Evolutionary conservation across 768 basidiomycete genomes (phyloP), one percentile per base, ranked within the genome.

Genomic region (Russula sp.): DNA sequence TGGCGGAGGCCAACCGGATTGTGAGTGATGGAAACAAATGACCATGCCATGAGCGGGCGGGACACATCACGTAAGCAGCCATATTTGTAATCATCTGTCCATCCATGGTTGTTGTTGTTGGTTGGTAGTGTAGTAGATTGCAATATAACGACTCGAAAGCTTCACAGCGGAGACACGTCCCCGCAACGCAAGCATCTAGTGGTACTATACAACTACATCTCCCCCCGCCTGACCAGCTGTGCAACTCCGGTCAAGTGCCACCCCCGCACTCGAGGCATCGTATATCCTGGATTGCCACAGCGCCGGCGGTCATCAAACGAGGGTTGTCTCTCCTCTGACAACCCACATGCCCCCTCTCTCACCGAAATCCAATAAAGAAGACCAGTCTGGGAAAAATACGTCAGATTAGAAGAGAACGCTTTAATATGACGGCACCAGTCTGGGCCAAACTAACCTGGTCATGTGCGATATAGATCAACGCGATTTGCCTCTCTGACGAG

Each of bases 401-500:
- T 59, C 50, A 59, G 50, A 22, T 5, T 39, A 22, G 64, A 59
- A 22, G 39, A 53, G 35, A 34, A 36, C 0, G 20, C 5, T 14
- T 25, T 48, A 20, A 54, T 18, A 36, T 32, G 11, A 63, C 48
- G 49, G 38, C 49, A 43, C n/a, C 18, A 20, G 41, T 42, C 38
- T 56, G 10, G 55, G 18, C 54, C 34, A 34, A 25, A 56, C 61
- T 16, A 35, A 65, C 56, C 53, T 58, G 55, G 53, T 66, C 61
- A 67, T 56, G 51, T 58, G 60, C 59, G 63, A 35, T 64, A 62
- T 2, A 66, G 18, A 56, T 74, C 70, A 25, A 70, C 69, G 57
- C 73, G 72, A 66, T 75, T 78, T 48, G 78, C 77, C 55, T 77
- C 74, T 52, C 75, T 73, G 42, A 87, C 79, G 64, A 89, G 75